Conservation (phyloP, 2,329 filamentous ascomycete species). For the Fusarium sp. region DNA sequence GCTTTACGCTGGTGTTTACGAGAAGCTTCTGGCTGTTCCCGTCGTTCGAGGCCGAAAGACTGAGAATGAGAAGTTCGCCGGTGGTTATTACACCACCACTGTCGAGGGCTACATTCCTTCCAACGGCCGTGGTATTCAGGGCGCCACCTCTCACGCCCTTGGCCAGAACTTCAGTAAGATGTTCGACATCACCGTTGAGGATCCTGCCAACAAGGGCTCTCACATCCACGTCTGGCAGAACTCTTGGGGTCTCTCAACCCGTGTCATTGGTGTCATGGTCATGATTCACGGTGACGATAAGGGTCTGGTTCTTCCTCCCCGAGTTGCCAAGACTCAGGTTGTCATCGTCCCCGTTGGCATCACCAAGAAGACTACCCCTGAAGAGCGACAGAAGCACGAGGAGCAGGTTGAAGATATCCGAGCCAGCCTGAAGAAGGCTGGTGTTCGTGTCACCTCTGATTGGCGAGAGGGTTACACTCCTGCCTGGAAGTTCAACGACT, state of each 20-base stretch:
- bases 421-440: conserved; percentile 73
- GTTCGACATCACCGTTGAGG: conserved; percentile 98
- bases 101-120: conserved; percentile 96
- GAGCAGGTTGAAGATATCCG: conserved; percentile 78
- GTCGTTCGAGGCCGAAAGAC: conserved; percentile 96
- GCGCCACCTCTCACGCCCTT: conserved; percentile 91
- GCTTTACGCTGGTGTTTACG: conserved; percentile 90
- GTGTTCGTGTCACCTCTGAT: conserved; percentile 83
- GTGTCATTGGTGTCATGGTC: conserved; percentile 98
- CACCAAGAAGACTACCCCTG: conserved; percentile 84
- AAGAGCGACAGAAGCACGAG: conserved; percentile 80
- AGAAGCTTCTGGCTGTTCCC: conserved; percentile 91
- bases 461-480: conserved; percentile 91
- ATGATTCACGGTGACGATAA: conserved; percentile 98
- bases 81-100: conserved; percentile 95
- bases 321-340: conserved; percentile 85
- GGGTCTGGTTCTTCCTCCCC: conserved; percentile 90
- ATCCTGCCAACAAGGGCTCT: conserved; percentile 82
- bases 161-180: conserved; percentile 99
- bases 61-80: conserved; percentile 97
- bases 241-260: conserved; percentile 97
- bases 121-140: conserved; percentile 96
- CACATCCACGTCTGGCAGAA: conserved; percentile 96
- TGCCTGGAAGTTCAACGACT: conserved; percentile 98
- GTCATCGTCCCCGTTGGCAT: conserved; percentile 93